These are phyloP conservation scores for Cymbomonas tetramitiformis DNA, from an alignment of 139 green algal genomes.

Conservation along the genomic window DNA sequence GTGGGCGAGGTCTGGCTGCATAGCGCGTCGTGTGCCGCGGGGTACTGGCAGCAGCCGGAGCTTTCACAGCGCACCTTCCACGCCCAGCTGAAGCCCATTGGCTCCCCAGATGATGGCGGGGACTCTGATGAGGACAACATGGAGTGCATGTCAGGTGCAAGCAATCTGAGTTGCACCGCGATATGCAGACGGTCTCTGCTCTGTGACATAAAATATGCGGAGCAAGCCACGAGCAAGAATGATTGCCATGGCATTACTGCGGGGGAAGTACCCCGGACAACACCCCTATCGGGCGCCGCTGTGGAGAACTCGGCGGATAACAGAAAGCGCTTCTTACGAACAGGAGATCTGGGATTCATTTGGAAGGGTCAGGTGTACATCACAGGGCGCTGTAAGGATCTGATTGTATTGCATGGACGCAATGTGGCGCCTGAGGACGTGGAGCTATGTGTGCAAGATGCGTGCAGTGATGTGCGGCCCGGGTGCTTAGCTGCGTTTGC, in stretches of 20 bases:
- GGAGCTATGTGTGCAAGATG: conserved; percentile 13
- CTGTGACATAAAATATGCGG: neutral
- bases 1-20: conserved; percentile 25
- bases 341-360: conserved; percentile 24
- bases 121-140: neutral
- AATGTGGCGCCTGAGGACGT: conserved; percentile 26
- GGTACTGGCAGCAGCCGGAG: conserved; percentile 12
- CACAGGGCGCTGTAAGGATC: conserved; percentile 20
- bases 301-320: too few species aligned
- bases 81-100: too few species aligned
- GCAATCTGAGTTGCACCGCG: too few species aligned
- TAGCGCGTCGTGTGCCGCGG: conserved; percentile 3
- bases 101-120: neutral
- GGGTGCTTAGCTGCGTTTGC: too few species aligned
- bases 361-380: conserved; percentile 17
- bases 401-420: conserved; percentile 21
- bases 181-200: too few species aligned
- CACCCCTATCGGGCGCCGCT: too few species aligned
- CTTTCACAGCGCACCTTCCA: neutral
- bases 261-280: too few species aligned
- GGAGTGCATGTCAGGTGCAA: too few species aligned
- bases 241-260: neutral
- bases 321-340: conserved; percentile 16
- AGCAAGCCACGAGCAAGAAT: neutral
- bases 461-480: too few species aligned